Percentiles rank a stretch among this genome's conserved stretches.
Evolutionary conservation across 306 rosid species (phyloP).

Genomic region (Lablab purpureus): DNA sequence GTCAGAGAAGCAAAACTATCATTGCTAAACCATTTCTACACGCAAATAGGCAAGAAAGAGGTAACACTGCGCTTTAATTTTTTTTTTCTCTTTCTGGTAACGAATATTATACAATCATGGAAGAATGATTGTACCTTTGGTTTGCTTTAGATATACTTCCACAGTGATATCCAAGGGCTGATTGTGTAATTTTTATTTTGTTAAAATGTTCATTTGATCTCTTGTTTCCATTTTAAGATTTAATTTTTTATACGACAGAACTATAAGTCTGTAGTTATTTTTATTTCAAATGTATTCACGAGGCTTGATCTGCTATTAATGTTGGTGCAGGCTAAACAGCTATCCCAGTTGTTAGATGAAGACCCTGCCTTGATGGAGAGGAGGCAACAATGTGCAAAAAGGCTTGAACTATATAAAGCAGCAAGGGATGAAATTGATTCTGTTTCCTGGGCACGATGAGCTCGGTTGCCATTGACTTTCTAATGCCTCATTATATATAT

Average conservation of each 20-base stretch:
- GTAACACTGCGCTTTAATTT: constrained; percentile 37
- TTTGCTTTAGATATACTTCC: constrained; percentile 27
- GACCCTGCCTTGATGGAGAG: constrained; percentile 96
- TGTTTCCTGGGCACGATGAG: constrained; percentile 84
- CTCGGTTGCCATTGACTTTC: not conserved
- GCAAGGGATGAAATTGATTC: constrained; percentile 98
- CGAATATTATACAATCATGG: no score
- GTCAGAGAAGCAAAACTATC: constrained; percentile 88
- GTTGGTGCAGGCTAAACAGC: constrained; percentile 70
- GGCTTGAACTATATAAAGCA: constrained; percentile 91
- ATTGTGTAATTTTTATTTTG: not conserved
- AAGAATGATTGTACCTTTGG: not conserved
- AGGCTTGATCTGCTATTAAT: constrained; percentile 1
- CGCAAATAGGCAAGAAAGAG: constrained; percentile 88
- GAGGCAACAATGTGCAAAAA: constrained; percentile 83
- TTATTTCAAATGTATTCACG: not conserved
- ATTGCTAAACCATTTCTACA: constrained; percentile 79
- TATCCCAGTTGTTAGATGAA: constrained; percentile 79
- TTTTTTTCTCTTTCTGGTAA: no score
- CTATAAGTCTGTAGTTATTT: not conserved
- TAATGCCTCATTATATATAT: constrained; percentile 18
- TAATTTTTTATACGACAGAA: not conserved
- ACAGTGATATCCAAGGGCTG: not conserved
- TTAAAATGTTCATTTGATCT: no score
- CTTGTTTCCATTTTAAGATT: not conserved